Conservation (phyloP, 768 basidiomycete genomes). For the Pleurotus cornucopiae region DNA sequence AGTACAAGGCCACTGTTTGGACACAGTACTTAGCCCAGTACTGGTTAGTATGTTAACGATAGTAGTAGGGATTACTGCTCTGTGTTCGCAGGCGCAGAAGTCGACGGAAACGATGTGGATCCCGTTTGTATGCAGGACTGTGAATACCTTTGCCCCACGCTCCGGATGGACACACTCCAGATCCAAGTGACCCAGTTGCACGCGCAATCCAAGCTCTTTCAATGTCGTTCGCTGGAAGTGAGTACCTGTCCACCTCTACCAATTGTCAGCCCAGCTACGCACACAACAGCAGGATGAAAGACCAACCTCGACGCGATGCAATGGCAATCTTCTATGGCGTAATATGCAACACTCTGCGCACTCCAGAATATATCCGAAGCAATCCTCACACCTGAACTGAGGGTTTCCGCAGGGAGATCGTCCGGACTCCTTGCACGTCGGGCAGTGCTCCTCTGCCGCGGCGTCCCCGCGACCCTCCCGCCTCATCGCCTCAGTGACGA, state of each 20-base stretch:
- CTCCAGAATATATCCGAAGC: slow-evolving; percentile 5
- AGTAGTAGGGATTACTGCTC: too few relatives aligned
- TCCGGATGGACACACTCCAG: slow-evolving; percentile 4
- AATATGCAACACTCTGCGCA: slow-evolving; percentile 7
- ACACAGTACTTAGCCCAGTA: too few relatives aligned
- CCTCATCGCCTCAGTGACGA: neutral
- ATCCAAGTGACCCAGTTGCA: slow-evolving; percentile 9
- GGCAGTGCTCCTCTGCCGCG: neutral
- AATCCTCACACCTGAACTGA: slow-evolving; percentile 6
- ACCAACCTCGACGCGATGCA: slow-evolving; percentile 8
- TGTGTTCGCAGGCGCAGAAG: slow-evolving; percentile 26
- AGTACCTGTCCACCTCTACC: slow-evolving; percentile 7
- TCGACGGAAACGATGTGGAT: slow-evolving; percentile 25
- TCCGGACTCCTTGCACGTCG: neutral
- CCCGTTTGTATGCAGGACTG: slow-evolving; percentile 24
- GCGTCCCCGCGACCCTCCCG: slow-evolving; percentile 5
- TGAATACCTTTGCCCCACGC: slow-evolving; percentile 19
- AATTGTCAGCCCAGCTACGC: neutral
- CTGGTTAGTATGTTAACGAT: too few relatives aligned
- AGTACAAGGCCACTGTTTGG: too few relatives aligned
- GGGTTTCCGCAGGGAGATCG: too few relatives aligned
- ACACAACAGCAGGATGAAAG: neutral
- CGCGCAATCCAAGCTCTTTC: slow-evolving; percentile 6
- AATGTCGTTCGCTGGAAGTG: slow-evolving; percentile 5
- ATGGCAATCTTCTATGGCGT: slow-evolving; percentile 5